Base-by-base conservation (phyloP, 1,284 basidiomycete species). In the Ceratobasidium sp. region DNA sequence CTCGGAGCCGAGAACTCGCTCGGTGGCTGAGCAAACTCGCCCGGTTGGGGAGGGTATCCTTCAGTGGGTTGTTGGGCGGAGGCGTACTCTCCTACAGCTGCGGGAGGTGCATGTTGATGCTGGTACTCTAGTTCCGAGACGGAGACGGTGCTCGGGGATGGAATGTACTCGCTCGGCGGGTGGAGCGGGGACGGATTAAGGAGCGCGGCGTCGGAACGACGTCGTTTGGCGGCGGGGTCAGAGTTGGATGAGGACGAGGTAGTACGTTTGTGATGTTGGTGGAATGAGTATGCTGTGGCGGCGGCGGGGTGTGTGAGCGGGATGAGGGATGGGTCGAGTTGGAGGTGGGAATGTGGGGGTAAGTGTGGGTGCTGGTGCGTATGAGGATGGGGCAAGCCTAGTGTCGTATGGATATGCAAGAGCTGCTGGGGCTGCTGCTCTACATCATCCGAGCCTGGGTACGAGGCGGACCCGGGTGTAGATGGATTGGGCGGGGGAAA, bases 111-210 rank as follows among this genome's bases (percentile, higher is more conserved):
- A n/a, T n/a, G n/a, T n/a, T n/a, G n/a, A n/a, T n/a, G n/a, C n/a
- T 67, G 69, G 21, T 71, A 71, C 18, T 57, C 57, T 13, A 71
- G 43, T 13, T 57, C 69, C 23, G 69, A 71, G 35, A 57, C 46
- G 21, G 54, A 47, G 23, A 71, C 49, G 13, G 55, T 41, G 30
- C 59, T 59, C 54, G 59, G 55, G 14, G 69, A 71, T 1, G 69
- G 69, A 14, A 59, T 47, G 44, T 71, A 71, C 30, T 59, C 55
- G 41, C 55, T 43, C 41, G 57, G 57, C 18, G 57, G 57, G 35
- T 59, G 69, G 55, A 46, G 57, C 41, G 23, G 55, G 55, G 52
- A 41, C 55, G 41, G 38, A 44, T 35, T 71, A 43, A 59, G 35
- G 18, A 43, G 14, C 32, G 57, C n/a, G 18, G 59, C 59, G 44